Percentiles rank a stretch among this genome's conserved stretches.
Evolutionary conservation across 169 alveolate genomes (phyloP).

Genomic region (Plasmodium gonderi): DNA sequence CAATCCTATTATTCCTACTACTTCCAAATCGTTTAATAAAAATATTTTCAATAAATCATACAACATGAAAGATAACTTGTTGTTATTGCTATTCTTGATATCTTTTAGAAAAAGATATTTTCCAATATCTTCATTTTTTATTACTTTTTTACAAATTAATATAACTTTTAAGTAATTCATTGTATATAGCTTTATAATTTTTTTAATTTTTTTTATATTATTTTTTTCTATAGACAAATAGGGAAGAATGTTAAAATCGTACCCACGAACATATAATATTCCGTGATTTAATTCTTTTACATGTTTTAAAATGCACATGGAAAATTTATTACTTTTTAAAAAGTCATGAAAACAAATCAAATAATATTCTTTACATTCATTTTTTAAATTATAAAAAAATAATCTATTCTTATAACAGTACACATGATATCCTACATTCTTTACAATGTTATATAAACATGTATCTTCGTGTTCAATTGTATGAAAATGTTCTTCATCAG

Average conservation of each 20-base stretch:
- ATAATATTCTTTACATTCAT: slow-evolving; percentile 25
- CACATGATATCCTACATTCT: slow-evolving; percentile 8
- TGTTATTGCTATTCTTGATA: not conserved
- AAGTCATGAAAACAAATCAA: slow-evolving; percentile 70
- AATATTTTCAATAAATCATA: slow-evolving; percentile 65
- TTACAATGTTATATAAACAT: slow-evolving; percentile 37
- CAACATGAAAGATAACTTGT: slow-evolving; percentile 28
- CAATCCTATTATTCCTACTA: slow-evolving; percentile 68
- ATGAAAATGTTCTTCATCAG: slow-evolving; percentile 28
- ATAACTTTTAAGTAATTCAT: slow-evolving; percentile 65
- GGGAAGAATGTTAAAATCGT: slow-evolving; percentile 59
- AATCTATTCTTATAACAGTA: slow-evolving; percentile 42
- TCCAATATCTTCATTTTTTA: slow-evolving; percentile 69
- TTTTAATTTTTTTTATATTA: slow-evolving; percentile 49
- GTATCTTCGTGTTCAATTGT: slow-evolving; percentile 70
- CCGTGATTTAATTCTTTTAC: slow-evolving; percentile 28
- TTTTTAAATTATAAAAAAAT: slow-evolving; percentile 62
- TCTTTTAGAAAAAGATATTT: slow-evolving; percentile 56
- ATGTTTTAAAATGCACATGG: slow-evolving; percentile 60
- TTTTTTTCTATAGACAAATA: slow-evolving; percentile 42
- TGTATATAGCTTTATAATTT: slow-evolving; percentile 46
- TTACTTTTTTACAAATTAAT: slow-evolving; percentile 55
- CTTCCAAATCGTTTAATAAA: slow-evolving; percentile 56
- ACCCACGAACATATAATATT: slow-evolving; percentile 65
- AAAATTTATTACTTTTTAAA: slow-evolving; percentile 51